Base-by-base conservation (phyloP, 345 rosid species). In the Aurinia saxatilis region DNA sequence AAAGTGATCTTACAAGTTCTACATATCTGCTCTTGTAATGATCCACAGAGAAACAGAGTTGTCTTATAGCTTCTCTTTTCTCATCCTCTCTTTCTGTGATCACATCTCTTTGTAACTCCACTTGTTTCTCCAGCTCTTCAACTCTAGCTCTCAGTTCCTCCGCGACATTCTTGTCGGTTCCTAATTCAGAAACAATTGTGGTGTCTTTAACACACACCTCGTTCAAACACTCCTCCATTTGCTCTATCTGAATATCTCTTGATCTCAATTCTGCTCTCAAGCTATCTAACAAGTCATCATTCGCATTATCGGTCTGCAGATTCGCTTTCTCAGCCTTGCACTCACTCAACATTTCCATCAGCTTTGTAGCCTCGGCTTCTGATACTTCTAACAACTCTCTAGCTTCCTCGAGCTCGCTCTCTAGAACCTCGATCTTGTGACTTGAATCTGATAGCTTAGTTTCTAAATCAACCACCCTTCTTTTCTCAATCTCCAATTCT, bases 31-130 rank as follows among this genome's bases (percentile, higher is more conserved):
- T 82, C 73, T 68, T 80, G 66, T 83, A 88, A 71, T 91, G 83
- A 59, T 91, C 96, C 48, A 91, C 54, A 18, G 95, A 82, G 77
- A 88, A 79, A 74, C 91, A 86, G 39, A 91, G 96, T 61, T 88
- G 86, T 59, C 86, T 68, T 57, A 91, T 87, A 33, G 83, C 98
- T 72, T 87, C 96, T 63, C 86, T 63, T 67, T 91, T 87, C 79
- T 80, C 86, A 72, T 91, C 88, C n/a, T 89, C 86, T 55, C 69
- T 73, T 16, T 79, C 88, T 45, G 55, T 44, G 35, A 88, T 73
- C 73, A 66, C 75, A 30, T 35, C 47, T 48, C 68, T 82, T 69
- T 79, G 91, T 63, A 67, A 44, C 51, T 81, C 83, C 46, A 77
- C 87, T 67, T 82, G 88, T 19, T 60, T 72, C 77, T 87, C 88